phyloP scores from a whole-genome alignment of 352 stramenopile genomes.

The Globisporangium camurandrum region DNA sequence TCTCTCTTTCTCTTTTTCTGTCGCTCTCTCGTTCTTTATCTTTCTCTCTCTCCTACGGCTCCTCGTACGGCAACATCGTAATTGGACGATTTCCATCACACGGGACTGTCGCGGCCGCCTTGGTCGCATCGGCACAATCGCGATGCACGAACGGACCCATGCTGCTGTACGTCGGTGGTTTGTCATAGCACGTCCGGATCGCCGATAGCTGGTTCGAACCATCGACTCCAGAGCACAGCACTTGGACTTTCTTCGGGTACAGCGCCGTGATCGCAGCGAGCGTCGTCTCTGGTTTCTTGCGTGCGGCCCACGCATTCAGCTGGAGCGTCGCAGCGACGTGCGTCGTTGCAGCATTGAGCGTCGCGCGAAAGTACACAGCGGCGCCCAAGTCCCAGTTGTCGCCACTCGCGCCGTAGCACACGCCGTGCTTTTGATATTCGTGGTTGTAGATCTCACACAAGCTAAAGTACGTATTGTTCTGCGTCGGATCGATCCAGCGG shows the following conservation, averaged over 20 bases:
- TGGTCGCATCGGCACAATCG: constrained; percentile 6
- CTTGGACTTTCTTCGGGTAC: constrained; percentile 53
- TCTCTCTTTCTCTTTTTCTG: too few species aligned
- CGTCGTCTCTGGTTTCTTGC: constrained; percentile 20
- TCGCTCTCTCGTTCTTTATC: too few species aligned
- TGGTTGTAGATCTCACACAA: constrained; percentile 81
- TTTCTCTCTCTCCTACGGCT: too few species aligned
- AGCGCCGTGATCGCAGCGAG: constrained; percentile 37
- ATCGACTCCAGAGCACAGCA: constrained; percentile 54
- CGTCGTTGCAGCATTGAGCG: constrained; percentile 37
- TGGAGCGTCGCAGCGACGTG: constrained; percentile 29
- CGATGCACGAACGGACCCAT: constrained; percentile 3
- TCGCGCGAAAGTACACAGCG: constrained; percentile 57
- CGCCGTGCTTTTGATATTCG: constrained; percentile 79
- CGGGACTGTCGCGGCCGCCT: constrained; percentile 1
- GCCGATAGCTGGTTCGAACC: constrained; percentile 52
- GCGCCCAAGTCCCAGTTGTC: constrained; percentile 41
- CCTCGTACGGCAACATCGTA: constrained; percentile 11
- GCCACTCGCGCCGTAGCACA: constrained; percentile 57
- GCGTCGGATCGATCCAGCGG: constrained; percentile 60
- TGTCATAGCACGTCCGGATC: constrained; percentile 62
- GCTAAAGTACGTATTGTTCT: constrained; percentile 39
- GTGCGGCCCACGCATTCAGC: constrained; percentile 44
- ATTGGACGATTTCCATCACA: constrained; percentile 5
- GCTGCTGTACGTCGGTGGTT: constrained; percentile 13